Conservation (phyloP, 768 basidiomycete genomes). For the Glaciozyma antarctica region DNA sequence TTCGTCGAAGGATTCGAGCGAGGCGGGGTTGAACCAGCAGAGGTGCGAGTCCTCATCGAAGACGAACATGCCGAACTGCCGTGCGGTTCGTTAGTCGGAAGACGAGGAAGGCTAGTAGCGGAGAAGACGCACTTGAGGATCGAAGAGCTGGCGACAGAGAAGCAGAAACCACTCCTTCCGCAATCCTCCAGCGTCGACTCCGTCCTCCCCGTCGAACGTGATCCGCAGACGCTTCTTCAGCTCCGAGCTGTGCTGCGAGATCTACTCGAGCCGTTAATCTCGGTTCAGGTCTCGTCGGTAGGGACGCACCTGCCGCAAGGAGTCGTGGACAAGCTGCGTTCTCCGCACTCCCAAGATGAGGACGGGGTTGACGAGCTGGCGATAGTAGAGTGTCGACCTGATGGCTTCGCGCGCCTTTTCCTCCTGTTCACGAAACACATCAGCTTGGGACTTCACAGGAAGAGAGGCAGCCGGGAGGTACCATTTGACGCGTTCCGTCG, state of each 20-base stretch:
- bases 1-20: constrained; percentile 66
- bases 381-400: not conserved
- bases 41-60: constrained; percentile 69
- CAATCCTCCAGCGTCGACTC: constrained; percentile 55
- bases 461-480: not conserved
- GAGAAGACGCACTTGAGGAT: constrained; percentile 35
- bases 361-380: constrained; percentile 3
- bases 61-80: constrained; percentile 45
- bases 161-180: constrained; percentile 77
- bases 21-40: constrained; percentile 59
- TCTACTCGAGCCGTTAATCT: not conserved
- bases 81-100: not conserved
- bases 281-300: not conserved
- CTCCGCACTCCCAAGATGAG: constrained; percentile 15
- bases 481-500: constrained; percentile 28
- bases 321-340: constrained; percentile 20
- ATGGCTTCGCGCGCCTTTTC: constrained; percentile 9
- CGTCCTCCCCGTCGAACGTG: constrained; percentile 69
- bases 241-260: constrained; percentile 44
- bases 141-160: constrained; percentile 70
- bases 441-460: not conserved
- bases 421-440: not conserved
- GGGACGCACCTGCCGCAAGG: constrained; percentile 17
- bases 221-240: constrained; percentile 63
- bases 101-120: too few species aligned